Evolutionary conservation across 257 asterid species (phyloP), one percentile per base, ranked within the genome.

Genomic region (Nicotiana undulata): DNA sequence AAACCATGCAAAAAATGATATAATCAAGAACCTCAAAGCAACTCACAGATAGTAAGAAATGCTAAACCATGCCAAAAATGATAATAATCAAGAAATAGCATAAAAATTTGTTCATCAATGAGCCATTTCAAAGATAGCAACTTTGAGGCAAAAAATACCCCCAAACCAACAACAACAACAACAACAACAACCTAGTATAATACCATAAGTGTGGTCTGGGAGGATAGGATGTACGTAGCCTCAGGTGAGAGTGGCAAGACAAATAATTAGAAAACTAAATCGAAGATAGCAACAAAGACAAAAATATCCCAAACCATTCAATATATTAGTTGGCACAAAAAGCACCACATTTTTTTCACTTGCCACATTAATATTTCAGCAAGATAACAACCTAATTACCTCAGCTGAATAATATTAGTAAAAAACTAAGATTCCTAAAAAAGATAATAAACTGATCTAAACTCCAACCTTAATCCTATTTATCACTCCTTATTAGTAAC

Each of bases 401-500:
- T 13, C 7, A 64, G 46, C 72, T 64, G 7, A 15, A 12, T 24
- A 24, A 60, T 2, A 63, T 0, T 1, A 63, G 10, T 61, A 28
- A 24, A 29, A 59, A 10, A 63, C 13, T 70, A 70, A 44, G n/a
- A 2, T 49, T 6, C 78, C 60, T 72, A 72, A 46, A 55, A 49
- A 20, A 22, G 78, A 24, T 40, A 68, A 46, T 6, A 72, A 40
- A 46, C 77, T 22, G 3, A 32, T 20, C 18, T 34, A 66, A 67
- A 34, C 11, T 9, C 10, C 10, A 40, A 40, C n/a, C 56, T 40
- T 37, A 13, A 3, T 46, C 16, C 6, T 37, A 72, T 6, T 10
- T 13, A 12, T 74, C 34, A 74, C 26, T 37, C 55, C 72, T 91
- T 91, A 28, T 88, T 91, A 89, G 87, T 90, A 65, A 91, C 79